Evolutionary conservation across 148 eudicot species (phyloP).

Genomic region (Fagopyrum homotropicum): DNA sequence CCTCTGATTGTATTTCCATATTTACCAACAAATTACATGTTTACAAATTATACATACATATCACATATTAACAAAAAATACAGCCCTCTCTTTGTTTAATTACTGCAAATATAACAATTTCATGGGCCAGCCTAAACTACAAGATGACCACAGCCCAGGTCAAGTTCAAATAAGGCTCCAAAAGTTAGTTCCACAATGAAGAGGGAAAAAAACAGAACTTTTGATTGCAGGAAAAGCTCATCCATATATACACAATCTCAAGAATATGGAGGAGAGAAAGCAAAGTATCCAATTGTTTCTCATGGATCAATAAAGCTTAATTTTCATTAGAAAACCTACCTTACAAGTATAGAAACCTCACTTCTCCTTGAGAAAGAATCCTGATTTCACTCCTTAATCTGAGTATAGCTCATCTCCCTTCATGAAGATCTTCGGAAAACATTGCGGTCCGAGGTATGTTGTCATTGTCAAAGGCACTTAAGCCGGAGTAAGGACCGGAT

Average conservation of each 20-base stretch:
- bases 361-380: too few relatives aligned
- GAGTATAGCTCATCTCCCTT: slow-evolving; percentile 41
- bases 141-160: not conserved
- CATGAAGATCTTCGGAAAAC: slow-evolving; percentile 90
- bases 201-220: not conserved
- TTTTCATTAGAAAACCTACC: not conserved
- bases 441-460: slow-evolving; percentile 52
- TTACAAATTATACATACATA: too few relatives aligned
- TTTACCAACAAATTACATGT: too few relatives aligned
- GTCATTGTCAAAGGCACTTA: slow-evolving; percentile 69
- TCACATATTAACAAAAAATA: too few relatives aligned
- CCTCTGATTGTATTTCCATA: too few relatives aligned
- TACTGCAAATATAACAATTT: not conserved
- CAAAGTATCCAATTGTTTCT: not conserved
- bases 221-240: not conserved
- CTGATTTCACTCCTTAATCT: not conserved
- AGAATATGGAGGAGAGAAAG: not conserved
- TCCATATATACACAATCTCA: not conserved
- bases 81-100: too few relatives aligned
- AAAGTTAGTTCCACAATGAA: not conserved
- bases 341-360: not conserved
- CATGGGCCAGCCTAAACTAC: not conserved
- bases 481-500: slow-evolving; percentile 84
- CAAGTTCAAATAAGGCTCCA: not conserved
- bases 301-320: not conserved